These are phyloP conservation scores for Bonia amplexicaulis DNA, from an alignment of 176 grass and related monocot genomes.

Conservation along the genomic window DNA sequence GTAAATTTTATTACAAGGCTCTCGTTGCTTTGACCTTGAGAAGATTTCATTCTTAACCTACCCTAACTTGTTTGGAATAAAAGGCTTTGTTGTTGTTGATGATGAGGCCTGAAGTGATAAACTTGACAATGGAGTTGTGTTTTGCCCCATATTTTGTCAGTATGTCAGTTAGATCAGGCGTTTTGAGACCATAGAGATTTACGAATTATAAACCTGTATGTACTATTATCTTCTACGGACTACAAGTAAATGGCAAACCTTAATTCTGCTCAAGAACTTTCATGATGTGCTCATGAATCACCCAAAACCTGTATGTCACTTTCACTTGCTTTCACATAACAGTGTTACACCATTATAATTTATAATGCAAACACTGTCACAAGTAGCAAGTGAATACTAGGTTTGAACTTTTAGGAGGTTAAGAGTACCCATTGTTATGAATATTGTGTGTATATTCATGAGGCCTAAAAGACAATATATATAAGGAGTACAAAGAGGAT, in stretches of 20 bases:
- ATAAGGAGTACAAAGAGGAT: too few species aligned
- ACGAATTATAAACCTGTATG: background rate
- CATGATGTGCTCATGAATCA: background rate
- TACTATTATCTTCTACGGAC: background rate
- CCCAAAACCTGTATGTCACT: background rate
- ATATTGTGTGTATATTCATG: too few species aligned
- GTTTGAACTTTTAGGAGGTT: background rate
- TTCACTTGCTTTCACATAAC: background rate
- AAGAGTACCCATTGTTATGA: too few species aligned
- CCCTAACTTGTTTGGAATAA: too few species aligned
- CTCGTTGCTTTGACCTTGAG: too few species aligned
- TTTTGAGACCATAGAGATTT: background rate
- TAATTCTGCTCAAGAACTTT: background rate
- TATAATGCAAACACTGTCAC: background rate
- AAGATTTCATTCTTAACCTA: too few species aligned
- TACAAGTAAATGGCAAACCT: background rate
- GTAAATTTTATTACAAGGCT: too few species aligned
- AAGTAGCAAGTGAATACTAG: background rate
- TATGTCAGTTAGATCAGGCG: background rate
- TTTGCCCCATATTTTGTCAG: background rate
- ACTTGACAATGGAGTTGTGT: background rate
- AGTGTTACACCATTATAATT: background rate
- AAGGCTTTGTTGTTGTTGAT: too few species aligned
- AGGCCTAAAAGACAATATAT: too few species aligned
- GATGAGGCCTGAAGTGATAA: background rate